Percentiles rank a stretch among this genome's conserved stretches.
These are phyloP conservation scores for Chloranthus sessilifolius DNA, from an alignment of 164 flowering plant species.

Conservation along the genomic window DNA sequence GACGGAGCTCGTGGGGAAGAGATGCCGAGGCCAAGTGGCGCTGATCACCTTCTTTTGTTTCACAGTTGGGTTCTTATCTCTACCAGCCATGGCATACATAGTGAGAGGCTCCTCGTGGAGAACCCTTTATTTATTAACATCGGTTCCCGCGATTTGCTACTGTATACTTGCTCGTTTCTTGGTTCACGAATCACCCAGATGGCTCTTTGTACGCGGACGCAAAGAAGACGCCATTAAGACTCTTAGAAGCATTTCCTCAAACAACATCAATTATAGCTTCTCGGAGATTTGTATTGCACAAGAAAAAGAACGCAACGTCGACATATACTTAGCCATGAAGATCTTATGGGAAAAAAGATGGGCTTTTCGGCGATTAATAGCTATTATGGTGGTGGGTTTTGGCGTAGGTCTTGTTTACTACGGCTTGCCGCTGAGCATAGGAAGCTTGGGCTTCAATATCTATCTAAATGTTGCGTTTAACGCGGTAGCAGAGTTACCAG, in stretches of 20 bases:
- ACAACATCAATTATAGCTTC: neutral
- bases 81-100: conserved; percentile 50
- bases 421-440: conserved; percentile 64
- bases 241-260: conserved; percentile 14
- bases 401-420: conserved; percentile 68
- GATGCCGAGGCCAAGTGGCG: conserved; percentile 55
- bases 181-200: conserved; percentile 56
- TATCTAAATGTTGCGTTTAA: conserved; percentile 53
- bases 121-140: conserved; percentile 41
- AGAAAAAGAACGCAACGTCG: conserved; percentile 9
- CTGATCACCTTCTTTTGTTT: conserved; percentile 47
- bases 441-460: conserved; percentile 33
- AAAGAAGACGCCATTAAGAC: conserved; percentile 34
- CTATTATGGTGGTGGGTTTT: conserved; percentile 36
- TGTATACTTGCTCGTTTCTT: conserved; percentile 24
- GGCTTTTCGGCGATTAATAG: conserved; percentile 36
- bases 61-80: conserved; percentile 59
- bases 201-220: conserved; percentile 39
- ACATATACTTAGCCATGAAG: conserved; percentile 35
- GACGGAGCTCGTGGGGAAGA: conserved; percentile 37
- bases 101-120: conserved; percentile 43
- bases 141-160: conserved; percentile 39
- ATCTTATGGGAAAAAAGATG: conserved; percentile 35
- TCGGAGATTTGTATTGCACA: neutral
- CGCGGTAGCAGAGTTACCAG: conserved; percentile 54